Conservation (phyloP, 2,329 filamentous ascomycete species). For the Fusarium tricinctum region DNA sequence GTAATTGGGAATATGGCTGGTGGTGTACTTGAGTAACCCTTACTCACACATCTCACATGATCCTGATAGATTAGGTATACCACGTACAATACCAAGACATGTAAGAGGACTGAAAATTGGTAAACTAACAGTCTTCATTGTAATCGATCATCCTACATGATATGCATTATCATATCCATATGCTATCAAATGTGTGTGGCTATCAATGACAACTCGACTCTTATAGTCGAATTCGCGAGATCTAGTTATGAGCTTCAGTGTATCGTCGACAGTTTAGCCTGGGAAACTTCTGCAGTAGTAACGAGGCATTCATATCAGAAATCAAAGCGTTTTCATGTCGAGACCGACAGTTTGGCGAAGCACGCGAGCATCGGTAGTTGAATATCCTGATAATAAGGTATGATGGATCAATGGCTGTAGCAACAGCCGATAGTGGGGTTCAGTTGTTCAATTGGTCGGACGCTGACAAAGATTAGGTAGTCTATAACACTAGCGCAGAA, state of each 20-base stretch:
- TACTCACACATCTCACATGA: no score
- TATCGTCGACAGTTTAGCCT: background rate
- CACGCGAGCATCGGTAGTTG: conserved; percentile 39
- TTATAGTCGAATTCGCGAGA: background rate
- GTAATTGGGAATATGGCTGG: no score
- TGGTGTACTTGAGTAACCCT: no score
- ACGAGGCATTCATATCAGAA: background rate
- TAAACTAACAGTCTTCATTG: no score
- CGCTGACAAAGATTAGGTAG: conserved; percentile 27
- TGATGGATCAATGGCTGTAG: background rate
- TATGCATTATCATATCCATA: background rate
- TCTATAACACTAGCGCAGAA: conserved; percentile 15
- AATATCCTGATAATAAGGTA: conserved; percentile 45
- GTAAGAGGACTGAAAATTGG: no score
- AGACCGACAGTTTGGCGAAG: background rate
- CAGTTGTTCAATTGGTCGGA: conserved; percentile 4
- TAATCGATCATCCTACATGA: no score
- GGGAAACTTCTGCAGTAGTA: background rate
- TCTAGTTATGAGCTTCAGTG: background rate
- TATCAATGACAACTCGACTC: background rate
- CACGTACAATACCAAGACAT: no score
- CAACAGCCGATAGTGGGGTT: conserved; percentile 35
- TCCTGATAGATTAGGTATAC: no score
- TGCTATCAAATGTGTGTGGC: background rate
- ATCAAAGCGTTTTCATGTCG: background rate